Percentiles rank a stretch among this genome's conserved stretches.
phyloP scores from a whole-genome alignment of 345 rosid species.

The Heritiera fomes region DNA sequence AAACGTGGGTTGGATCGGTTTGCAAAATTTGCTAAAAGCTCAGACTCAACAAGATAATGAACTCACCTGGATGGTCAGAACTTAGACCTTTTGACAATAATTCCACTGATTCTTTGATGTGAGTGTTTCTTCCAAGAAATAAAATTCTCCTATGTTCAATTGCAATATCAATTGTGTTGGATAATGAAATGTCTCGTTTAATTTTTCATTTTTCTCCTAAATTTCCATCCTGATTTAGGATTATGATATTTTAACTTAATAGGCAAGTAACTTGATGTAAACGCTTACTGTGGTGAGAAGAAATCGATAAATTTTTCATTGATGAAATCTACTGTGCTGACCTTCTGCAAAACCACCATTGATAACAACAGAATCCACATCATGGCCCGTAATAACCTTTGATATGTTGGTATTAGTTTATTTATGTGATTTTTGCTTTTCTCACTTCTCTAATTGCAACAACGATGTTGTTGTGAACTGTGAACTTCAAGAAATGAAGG shows the following conservation, averaged over 20 bases:
- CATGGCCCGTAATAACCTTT: not conserved
- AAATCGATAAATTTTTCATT: not conserved
- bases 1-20: conserved; percentile 65
- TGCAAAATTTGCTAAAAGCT: conserved; percentile 47
- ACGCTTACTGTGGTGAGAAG: not conserved
- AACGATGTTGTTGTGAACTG: not conserved
- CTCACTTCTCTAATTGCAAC: not conserved
- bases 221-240: not conserved
- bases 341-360: not conserved
- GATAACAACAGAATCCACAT: not conserved
- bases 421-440: not conserved
- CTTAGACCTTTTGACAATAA: too few relatives aligned
- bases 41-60: conserved; percentile 11
- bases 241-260: not conserved
- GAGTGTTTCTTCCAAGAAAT: not conserved
- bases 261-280: not conserved
- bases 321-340: not conserved
- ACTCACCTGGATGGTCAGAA: too few relatives aligned
- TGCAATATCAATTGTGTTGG: not conserved
- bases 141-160: not conserved
- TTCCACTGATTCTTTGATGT: not conserved
- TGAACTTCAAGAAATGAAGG: not conserved
- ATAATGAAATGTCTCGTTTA: not conserved
- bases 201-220: not conserved
- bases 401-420: not conserved